phyloP scores from a whole-genome alignment of 768 basidiomycete genomes.

The Pluteus cervinus region DNA sequence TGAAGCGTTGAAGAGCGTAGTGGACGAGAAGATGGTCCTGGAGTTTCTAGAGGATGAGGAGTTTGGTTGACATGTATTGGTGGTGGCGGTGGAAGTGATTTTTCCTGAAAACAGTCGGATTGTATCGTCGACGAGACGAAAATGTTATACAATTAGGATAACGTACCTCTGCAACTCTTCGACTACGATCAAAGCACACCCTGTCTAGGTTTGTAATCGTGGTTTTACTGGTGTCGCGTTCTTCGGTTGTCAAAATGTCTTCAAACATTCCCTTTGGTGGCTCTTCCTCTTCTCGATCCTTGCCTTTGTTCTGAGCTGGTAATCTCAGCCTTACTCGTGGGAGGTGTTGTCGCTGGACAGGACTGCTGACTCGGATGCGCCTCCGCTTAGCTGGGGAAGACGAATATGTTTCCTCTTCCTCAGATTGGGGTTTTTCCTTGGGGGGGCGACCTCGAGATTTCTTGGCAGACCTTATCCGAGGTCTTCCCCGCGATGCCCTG shows the following conservation, averaged over 20 bases:
- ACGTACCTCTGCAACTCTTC: constrained; percentile 69
- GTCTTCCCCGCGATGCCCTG: constrained; percentile 9
- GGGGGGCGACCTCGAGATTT: constrained; percentile 18
- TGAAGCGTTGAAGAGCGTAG: constrained; percentile 53
- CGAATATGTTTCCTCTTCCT: constrained; percentile 46
- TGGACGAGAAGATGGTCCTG: constrained; percentile 49
- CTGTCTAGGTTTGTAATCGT: constrained; percentile 56
- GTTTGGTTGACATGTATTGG: constrained; percentile 15
- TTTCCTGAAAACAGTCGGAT: constrained; percentile 29
- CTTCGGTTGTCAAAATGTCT: constrained; percentile 61
- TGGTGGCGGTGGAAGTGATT: constrained; percentile 33
- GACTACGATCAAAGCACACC: constrained; percentile 65
- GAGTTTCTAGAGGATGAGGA: constrained; percentile 12
- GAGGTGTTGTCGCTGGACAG: constrained; percentile 24
- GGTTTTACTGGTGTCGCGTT: constrained; percentile 73
- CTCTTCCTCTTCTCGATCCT: constrained; percentile 63
- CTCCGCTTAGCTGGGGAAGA: constrained; percentile 34
- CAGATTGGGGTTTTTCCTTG: constrained; percentile 41
- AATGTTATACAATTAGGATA: constrained; percentile 4
- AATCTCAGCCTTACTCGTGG: constrained; percentile 49
- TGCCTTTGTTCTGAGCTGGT: constrained; percentile 50
- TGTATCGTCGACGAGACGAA: constrained; percentile 7
- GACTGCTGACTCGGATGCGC: constrained; percentile 37
- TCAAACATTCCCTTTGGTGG: constrained; percentile 68
- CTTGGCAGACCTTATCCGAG: constrained; percentile 15